A percentile compares a stretch with the other conserved stretches of the same genome.
These are phyloP conservation scores for Somion occarium DNA, from an alignment of 1,284 basidiomycete genomes.

Conservation along the genomic window DNA sequence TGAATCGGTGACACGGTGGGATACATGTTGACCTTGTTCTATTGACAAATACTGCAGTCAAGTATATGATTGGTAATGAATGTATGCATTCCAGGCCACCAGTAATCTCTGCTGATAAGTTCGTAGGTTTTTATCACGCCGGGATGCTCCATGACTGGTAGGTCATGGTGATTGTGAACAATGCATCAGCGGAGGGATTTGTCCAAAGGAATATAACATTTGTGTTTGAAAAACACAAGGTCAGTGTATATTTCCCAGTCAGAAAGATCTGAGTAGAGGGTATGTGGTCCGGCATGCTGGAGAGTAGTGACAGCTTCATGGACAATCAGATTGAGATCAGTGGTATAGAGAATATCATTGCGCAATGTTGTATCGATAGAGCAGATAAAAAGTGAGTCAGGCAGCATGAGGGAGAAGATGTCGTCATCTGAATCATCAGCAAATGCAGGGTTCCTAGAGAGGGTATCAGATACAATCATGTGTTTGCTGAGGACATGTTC, in stretches of 20 bases:
- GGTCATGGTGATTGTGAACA: not conserved
- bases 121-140: slow-evolving; percentile 12
- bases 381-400: not conserved
- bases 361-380: not conserved
- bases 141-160: slow-evolving; percentile 3
- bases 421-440: not conserved
- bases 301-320: not conserved
- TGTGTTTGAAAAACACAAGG: not conserved
- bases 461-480: not conserved
- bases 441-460: not conserved
- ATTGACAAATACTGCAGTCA: slow-evolving; percentile 7
- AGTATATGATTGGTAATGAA: slow-evolving; percentile 8
- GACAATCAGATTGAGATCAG: not conserved
- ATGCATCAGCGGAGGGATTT: not conserved
- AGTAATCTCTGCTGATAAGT: slow-evolving; percentile 7
- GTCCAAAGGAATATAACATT: not conserved
- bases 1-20: not conserved
- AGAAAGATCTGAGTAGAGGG: not conserved
- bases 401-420: not conserved
- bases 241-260: not conserved
- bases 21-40: not conserved
- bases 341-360: no score
- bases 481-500: not conserved
- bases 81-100: slow-evolving; percentile 10
- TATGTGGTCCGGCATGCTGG: no score